These are phyloP conservation scores for Rhodotorula babjevae DNA, from an alignment of 768 basidiomycete genomes.

Conservation along the genomic window DNA sequence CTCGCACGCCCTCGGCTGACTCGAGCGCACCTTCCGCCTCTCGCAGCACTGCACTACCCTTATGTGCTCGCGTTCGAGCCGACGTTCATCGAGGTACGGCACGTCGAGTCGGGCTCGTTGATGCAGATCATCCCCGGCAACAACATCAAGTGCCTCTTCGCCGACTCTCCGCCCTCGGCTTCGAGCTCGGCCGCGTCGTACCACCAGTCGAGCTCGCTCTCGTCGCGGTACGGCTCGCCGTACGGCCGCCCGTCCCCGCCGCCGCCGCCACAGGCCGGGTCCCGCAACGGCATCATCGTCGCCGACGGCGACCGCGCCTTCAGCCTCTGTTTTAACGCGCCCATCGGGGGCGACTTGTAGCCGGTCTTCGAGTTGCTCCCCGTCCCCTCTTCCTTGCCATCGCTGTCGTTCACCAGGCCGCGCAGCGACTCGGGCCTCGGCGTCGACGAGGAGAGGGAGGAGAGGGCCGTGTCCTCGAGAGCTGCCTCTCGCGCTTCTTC, in stretches of 20 bases:
- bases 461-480: too few species aligned
- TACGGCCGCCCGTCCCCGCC: constrained; percentile 15
- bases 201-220: not conserved
- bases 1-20: not conserved
- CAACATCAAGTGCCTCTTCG: constrained; percentile 82
- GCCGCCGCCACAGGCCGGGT: not conserved
- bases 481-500: too few species aligned
- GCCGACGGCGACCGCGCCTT: constrained; percentile 35
- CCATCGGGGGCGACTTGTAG: constrained; percentile 3
- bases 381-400: too few species aligned
- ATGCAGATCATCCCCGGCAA: constrained; percentile 67
- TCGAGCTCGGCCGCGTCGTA: constrained; percentile 53
- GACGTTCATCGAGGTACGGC: constrained; percentile 90
- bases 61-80: constrained; percentile 96
- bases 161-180: constrained; percentile 83
- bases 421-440: too few species aligned
- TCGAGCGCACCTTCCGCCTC: constrained; percentile 4
- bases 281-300: constrained; percentile 30
- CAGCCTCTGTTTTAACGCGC: constrained; percentile 14
- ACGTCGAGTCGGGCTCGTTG: constrained; percentile 85
- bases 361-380: not conserved
- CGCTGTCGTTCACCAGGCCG: not conserved
- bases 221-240: constrained; percentile 20
- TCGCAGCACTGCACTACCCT: constrained; percentile 85
- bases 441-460: too few species aligned